A percentile compares a stretch with the other conserved stretches of the same genome.
phyloP scores from a whole-genome alignment of 768 basidiomycete genomes.

The Ramaria rubella region DNA sequence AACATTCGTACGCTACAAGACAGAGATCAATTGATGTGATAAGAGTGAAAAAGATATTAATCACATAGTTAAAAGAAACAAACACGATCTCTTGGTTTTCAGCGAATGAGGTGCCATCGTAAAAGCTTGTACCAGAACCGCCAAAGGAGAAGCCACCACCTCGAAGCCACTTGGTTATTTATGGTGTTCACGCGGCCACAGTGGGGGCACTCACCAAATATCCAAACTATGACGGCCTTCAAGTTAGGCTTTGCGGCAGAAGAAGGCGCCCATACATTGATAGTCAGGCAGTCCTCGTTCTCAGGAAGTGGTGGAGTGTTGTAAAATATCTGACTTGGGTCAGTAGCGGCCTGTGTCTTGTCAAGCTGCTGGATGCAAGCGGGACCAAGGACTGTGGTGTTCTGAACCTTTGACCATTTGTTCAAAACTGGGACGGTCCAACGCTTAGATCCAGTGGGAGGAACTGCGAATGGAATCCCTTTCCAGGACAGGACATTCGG shows the following conservation, averaged over 20 bases:
- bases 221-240: slow-evolving; percentile 11
- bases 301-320: slow-evolving; percentile 10
- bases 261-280: slow-evolving; percentile 9
- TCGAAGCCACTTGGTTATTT: not conserved
- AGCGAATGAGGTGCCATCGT: slow-evolving; percentile 8
- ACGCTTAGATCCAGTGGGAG: not conserved
- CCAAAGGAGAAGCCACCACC: slow-evolving; percentile 8
- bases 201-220: slow-evolving; percentile 5
- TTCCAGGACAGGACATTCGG: slow-evolving; percentile 3
- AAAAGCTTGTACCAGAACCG: slow-evolving; percentile 8
- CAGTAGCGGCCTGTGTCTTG: slow-evolving; percentile 1
- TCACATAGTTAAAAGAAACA: slow-evolving; percentile 9
- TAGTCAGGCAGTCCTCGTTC: slow-evolving; percentile 8
- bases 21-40: not conserved
- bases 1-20: slow-evolving; percentile 7
- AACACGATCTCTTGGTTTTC: slow-evolving; percentile 7
- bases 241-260: not conserved
- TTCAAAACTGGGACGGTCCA: slow-evolving; percentile 6
- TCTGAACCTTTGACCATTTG: not conserved
- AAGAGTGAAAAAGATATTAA: not conserved
- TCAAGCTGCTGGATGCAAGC: slow-evolving; percentile 7
- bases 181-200: not conserved
- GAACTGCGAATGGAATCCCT: slow-evolving; percentile 9
- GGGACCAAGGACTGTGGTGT: slow-evolving; percentile 1
- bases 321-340: slow-evolving; percentile 5